phyloP scores from a whole-genome alignment of 352 stramenopile genomes.

The Phytophthora fragariae region DNA sequence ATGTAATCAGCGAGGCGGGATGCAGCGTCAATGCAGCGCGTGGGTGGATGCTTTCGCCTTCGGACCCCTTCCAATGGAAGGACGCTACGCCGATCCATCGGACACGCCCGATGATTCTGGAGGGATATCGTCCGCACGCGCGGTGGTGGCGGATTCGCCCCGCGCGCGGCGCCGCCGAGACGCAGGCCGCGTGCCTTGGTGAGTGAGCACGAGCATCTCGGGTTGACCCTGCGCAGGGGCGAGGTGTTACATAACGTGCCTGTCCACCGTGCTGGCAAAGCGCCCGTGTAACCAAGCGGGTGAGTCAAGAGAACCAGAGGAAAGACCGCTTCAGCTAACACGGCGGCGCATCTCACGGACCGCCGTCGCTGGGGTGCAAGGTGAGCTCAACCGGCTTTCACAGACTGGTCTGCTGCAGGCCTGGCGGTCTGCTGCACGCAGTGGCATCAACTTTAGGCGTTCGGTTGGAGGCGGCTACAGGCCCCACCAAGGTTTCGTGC shows the following conservation, averaged over 20 bases:
- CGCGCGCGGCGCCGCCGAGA: not conserved
- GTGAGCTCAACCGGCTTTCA: conserved; percentile 30
- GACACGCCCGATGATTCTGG: conserved; percentile 31
- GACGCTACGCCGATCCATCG: conserved; percentile 4
- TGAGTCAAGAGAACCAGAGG: conserved; percentile 26
- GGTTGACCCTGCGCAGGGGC: not conserved
- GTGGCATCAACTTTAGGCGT: conserved; percentile 8
- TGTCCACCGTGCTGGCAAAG: conserved; percentile 18
- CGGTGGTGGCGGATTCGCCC: conserved; percentile 2
- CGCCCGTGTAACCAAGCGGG: not conserved
- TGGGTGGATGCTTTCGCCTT: conserved; percentile 1
- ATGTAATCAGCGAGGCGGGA: conserved; percentile 23
- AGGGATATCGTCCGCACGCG: conserved; percentile 24
- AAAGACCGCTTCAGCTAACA: conserved; percentile 18
- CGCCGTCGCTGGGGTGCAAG: not conserved
- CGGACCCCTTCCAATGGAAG: conserved; percentile 31
- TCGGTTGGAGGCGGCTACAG: too few species aligned
- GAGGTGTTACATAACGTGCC: conserved; percentile 2
- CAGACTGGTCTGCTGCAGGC: conserved; percentile 9
- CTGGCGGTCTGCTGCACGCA: not conserved
- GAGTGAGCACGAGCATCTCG: conserved; percentile 1
- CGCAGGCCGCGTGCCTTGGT: not conserved
- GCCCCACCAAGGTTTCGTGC: not conserved
- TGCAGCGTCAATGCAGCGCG: not conserved
- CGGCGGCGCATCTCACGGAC: conserved; percentile 23